Evolutionary conservation across 768 basidiomycete genomes (phyloP).

Genomic region (Russula compacta): DNA sequence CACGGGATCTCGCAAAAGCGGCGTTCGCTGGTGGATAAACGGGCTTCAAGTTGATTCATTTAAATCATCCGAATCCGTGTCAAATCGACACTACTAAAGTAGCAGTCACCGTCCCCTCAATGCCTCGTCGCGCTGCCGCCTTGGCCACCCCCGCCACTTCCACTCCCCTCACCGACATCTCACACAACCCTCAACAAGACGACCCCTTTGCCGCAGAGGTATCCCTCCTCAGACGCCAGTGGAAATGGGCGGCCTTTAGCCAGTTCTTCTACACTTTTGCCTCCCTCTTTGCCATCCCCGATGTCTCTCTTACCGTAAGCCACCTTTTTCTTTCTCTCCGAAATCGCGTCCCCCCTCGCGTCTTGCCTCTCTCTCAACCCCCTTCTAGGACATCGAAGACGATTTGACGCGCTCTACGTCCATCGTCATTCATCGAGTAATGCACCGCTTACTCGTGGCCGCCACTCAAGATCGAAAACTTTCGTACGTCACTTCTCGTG

Average conservation of each 20-base stretch:
- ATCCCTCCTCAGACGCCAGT: conserved; percentile 57
- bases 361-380: conserved; percentile 6
- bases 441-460: conserved; percentile 63
- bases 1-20: not conserved
- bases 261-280: conserved; percentile 87
- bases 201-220: conserved; percentile 30
- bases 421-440: conserved; percentile 58
- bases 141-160: conserved; percentile 15
- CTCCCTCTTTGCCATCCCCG: conserved; percentile 58
- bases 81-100: conserved; percentile 24
- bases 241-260: conserved; percentile 89
- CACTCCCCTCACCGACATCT: conserved; percentile 15
- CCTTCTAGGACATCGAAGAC: conserved; percentile 62
- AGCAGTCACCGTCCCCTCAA: conserved; percentile 19
- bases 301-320: conserved; percentile 59
- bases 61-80: conserved; percentile 26
- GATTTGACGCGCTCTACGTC: conserved; percentile 57
- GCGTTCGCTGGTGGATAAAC: not conserved
- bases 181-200: conserved; percentile 5
- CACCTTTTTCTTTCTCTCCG: not conserved
- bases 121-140: conserved; percentile 30
- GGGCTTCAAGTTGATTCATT: conserved; percentile 13
- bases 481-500: conserved; percentile 40
- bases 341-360: conserved; percentile 10
- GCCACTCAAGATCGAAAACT: conserved; percentile 78